phyloP scores from a whole-genome alignment of 2,329 filamentous ascomycete species.

The Dactylellina sp. region DNA sequence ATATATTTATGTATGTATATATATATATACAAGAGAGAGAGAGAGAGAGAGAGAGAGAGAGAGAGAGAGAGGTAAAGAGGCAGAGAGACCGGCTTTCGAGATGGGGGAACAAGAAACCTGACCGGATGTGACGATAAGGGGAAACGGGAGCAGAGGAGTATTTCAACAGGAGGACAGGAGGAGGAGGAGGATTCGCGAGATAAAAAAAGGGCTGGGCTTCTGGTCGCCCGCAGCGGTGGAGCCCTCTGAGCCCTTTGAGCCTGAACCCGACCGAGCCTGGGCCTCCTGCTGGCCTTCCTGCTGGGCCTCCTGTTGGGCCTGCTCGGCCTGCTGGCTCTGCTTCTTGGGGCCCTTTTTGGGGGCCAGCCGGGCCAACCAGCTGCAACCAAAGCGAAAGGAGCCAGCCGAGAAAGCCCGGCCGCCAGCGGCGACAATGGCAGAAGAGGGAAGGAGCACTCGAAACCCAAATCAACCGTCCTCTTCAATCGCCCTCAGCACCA shows the following conservation, averaged over 20 bases:
- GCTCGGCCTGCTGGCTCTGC: no score
- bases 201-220: constrained; percentile 12
- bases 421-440: background rate
- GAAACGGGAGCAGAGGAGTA: background rate
- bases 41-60: background rate
- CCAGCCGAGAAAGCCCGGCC: constrained; percentile 11
- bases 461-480: no score
- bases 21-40: background rate
- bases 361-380: background rate
- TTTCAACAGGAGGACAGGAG: background rate
- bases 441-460: constrained; percentile 20
- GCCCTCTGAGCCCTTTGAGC: no score
- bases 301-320: no score
- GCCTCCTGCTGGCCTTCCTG: no score
- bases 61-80: background rate
- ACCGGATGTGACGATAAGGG: background rate
- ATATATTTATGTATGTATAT: background rate
- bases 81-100: no score
- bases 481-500: no score
- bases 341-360: no score
- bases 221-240: background rate
- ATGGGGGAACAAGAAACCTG: background rate
- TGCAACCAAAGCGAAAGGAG: constrained; percentile 10
- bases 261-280: no score
- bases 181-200: constrained; percentile 7